Conservation (phyloP, 176 grass and related monocot species). For the Triticum urartu region DNA sequence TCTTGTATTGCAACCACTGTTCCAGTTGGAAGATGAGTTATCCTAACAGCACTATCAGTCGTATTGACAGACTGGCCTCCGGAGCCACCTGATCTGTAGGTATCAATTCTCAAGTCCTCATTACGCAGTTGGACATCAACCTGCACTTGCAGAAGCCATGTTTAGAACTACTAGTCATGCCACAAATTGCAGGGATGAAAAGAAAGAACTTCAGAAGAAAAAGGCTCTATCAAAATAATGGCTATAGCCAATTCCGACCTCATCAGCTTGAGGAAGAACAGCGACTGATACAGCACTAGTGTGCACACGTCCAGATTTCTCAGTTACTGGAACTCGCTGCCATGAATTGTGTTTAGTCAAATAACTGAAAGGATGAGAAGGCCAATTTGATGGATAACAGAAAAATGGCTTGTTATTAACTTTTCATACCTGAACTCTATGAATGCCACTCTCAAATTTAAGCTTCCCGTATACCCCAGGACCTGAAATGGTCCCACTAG, state of each 20-base stretch:
- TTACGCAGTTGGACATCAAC: slow-evolving; percentile 86
- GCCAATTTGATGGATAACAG: neutral
- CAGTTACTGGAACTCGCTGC: slow-evolving; percentile 87
- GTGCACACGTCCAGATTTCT: slow-evolving; percentile 90
- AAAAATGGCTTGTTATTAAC: neutral
- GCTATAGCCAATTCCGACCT: slow-evolving; percentile 52
- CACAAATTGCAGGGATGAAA: neutral
- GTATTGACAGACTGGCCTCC: slow-evolving; percentile 97
- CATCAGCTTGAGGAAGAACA: slow-evolving; percentile 92
- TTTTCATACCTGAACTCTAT: slow-evolving; percentile 84
- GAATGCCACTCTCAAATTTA: slow-evolving; percentile 91
- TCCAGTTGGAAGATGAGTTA: slow-evolving; percentile 91
- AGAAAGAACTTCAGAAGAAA: neutral
- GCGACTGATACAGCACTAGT: slow-evolving; percentile 95
- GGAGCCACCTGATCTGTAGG: slow-evolving; percentile 75
- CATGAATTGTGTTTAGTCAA: slow-evolving; percentile 18
- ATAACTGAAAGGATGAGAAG: neutral
- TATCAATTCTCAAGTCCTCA: slow-evolving; percentile 95
- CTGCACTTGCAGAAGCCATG: slow-evolving; percentile 35
- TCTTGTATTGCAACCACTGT: slow-evolving; percentile 92
- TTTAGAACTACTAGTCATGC: neutral
- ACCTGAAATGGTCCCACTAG: slow-evolving; percentile 90
- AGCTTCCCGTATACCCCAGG: slow-evolving; percentile 78
- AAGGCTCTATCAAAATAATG: neutral
- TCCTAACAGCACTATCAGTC: slow-evolving; percentile 89